A percentile compares a stretch with the other conserved stretches of the same genome.
Conservation (phyloP, 2,329 filamentous ascomycete species). For the Sphaceloma murrayae region DNA sequence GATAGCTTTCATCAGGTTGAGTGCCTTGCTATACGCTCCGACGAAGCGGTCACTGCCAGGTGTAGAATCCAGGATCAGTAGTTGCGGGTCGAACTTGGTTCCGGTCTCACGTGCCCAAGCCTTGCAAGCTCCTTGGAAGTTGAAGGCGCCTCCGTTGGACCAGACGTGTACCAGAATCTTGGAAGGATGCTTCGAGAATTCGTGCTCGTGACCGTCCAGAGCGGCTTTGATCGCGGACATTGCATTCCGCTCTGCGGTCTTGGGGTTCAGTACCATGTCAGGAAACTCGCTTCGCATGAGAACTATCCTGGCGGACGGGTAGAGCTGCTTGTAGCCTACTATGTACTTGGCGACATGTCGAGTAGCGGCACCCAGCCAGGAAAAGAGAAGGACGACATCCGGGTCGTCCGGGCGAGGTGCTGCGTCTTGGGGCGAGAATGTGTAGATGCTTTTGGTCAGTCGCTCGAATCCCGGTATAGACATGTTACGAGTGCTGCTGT, state of each 20-base stretch:
- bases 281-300: conserved; percentile 36
- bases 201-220: conserved; percentile 27
- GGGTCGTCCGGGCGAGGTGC: conserved; percentile 24
- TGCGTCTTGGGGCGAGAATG: background rate
- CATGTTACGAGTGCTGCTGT: background rate
- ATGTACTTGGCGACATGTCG: conserved; percentile 46
- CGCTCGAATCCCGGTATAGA: background rate
- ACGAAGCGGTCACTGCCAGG: conserved; percentile 14
- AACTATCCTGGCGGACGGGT: conserved; percentile 40
- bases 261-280: conserved; percentile 22
- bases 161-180: conserved; percentile 7
- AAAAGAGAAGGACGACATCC: conserved; percentile 40
- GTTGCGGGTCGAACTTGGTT: background rate
- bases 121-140: conserved; percentile 3
- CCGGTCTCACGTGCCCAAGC: background rate
- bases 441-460: background rate
- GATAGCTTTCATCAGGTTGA: conserved; percentile 5
- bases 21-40: conserved; percentile 3
- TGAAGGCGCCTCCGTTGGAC: conserved; percentile 16
- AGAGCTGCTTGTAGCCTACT: conserved; percentile 36
- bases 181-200: conserved; percentile 20
- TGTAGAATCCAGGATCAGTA: conserved; percentile 11
- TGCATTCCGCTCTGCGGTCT: background rate
- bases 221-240: conserved; percentile 29
- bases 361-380: conserved; percentile 46